Evolutionary conservation across 208 protist genomes (phyloP).

Genomic region (Novymonas esmeraldas): DNA sequence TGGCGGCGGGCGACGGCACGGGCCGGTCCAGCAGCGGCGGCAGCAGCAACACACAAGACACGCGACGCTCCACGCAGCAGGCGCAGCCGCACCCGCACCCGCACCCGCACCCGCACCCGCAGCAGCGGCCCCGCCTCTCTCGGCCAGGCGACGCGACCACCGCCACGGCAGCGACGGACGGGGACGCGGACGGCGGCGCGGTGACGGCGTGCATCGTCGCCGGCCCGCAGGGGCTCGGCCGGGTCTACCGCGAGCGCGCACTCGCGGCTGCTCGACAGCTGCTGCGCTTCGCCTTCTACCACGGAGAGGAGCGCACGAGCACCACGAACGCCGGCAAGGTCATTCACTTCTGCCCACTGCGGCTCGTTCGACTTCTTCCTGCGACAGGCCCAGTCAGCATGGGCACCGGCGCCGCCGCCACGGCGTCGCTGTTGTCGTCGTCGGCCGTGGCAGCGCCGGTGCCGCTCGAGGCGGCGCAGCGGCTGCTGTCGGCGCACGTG

Average conservation of each 20-base stretch:
- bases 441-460: background rate
- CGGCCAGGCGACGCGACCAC: background rate
- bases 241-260: constrained; percentile 11
- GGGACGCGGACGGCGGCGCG: background rate
- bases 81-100: background rate
- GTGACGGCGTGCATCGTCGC: constrained; percentile 26
- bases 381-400: background rate
- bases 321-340: constrained; percentile 27
- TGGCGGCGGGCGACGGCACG: background rate
- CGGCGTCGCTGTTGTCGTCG: background rate
- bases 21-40: background rate
- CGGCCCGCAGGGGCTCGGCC: constrained; percentile 4
- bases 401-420: background rate
- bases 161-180: background rate
- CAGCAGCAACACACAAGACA: background rate
- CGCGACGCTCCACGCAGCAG: background rate
- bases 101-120: too few species aligned
- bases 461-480: constrained; percentile 11
- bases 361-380: constrained; percentile 3
- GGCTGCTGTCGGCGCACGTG: constrained; percentile 14
- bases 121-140: constrained; percentile 7
- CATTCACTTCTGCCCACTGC: constrained; percentile 31
- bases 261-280: constrained; percentile 17
- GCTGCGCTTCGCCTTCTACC: constrained; percentile 38
- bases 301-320: constrained; percentile 23